Percentiles rank a stretch among this genome's conserved stretches.
phyloP scores from a whole-genome alignment of 2,329 filamentous ascomycete genomes.

The Westerdykella ornata region DNA sequence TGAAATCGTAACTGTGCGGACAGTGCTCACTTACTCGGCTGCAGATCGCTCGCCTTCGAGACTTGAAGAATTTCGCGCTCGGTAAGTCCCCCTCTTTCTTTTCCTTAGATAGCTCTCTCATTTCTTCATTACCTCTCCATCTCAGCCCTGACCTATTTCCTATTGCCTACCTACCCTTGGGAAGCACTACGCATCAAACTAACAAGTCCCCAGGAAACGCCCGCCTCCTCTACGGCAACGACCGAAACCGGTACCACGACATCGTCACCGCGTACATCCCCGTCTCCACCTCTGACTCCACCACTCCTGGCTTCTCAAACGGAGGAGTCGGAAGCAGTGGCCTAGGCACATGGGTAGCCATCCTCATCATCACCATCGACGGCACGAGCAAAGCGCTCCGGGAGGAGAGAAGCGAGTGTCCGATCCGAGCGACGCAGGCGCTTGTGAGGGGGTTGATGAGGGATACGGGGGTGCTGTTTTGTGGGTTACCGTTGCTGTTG shows the following conservation, averaged over 20 bases:
- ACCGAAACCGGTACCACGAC: conserved; percentile 22
- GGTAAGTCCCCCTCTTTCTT: not conserved
- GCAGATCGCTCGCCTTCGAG: conserved; percentile 47
- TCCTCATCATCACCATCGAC: conserved; percentile 85
- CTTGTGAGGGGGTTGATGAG: conserved; percentile 17
- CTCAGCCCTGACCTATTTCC: too few species aligned
- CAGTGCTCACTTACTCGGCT: conserved; percentile 36
- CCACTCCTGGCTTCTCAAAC: conserved; percentile 5
- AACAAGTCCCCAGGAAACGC: conserved; percentile 20
- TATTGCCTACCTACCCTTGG: too few species aligned
- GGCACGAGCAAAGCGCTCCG: conserved; percentile 68
- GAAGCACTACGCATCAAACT: too few species aligned
- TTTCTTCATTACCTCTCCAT: too few species aligned
- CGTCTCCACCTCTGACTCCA: too few species aligned
- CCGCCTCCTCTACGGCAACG: conserved; percentile 24
- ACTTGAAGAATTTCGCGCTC: conserved; percentile 11
- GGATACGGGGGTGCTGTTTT: conserved; percentile 17
- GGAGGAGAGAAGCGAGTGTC: conserved; percentile 64
- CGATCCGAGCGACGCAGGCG: conserved; percentile 50
- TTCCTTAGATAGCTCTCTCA: too few species aligned
- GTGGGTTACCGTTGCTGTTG: too few species aligned
- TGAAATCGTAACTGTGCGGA: conserved; percentile 37
- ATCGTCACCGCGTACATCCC: not conserved
- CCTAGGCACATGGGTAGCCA: conserved; percentile 67
- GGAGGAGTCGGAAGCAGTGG: conserved; percentile 4